These are phyloP conservation scores for Pholiota microspora DNA, from an alignment of 768 basidiomycete genomes.

Conservation along the genomic window DNA sequence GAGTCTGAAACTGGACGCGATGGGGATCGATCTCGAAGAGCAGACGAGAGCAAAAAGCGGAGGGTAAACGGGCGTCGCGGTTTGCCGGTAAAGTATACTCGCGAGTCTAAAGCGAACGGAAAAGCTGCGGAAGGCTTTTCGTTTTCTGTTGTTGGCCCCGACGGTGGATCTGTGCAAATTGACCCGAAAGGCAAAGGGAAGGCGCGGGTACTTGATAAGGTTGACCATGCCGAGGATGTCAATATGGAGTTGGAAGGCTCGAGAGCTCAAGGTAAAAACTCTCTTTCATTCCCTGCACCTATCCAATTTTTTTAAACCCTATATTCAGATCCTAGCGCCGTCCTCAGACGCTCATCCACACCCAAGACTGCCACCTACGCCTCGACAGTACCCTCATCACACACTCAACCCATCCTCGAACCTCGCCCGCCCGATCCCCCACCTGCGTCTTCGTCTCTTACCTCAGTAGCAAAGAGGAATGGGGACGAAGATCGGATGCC, in stretches of 20 bases:
- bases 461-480: too few relatives aligned
- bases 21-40: slow-evolving; percentile 1
- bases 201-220: too few relatives aligned
- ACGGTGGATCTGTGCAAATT: neutral
- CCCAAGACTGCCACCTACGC: too few relatives aligned
- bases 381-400: neutral
- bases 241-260: slow-evolving; percentile 13
- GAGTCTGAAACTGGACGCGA: neutral
- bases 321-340: too few relatives aligned
- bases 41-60: slow-evolving; percentile 9
- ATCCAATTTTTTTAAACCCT: too few relatives aligned
- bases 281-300: too few relatives aligned
- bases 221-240: slow-evolving; percentile 7
- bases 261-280: too few relatives aligned
- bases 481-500: slow-evolving; percentile 44
- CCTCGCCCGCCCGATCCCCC: slow-evolving; percentile 17
- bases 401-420: slow-evolving; percentile 5
- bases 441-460: neutral
- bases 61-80: neutral
- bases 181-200: slow-evolving; percentile 15
- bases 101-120: neutral
- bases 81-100: neutral
- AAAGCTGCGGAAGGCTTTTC: neutral
- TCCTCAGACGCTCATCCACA: too few relatives aligned
- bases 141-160: neutral